Conservation (phyloP, 345 rosid genomes). For the Eucalyptus urophylla region DNA sequence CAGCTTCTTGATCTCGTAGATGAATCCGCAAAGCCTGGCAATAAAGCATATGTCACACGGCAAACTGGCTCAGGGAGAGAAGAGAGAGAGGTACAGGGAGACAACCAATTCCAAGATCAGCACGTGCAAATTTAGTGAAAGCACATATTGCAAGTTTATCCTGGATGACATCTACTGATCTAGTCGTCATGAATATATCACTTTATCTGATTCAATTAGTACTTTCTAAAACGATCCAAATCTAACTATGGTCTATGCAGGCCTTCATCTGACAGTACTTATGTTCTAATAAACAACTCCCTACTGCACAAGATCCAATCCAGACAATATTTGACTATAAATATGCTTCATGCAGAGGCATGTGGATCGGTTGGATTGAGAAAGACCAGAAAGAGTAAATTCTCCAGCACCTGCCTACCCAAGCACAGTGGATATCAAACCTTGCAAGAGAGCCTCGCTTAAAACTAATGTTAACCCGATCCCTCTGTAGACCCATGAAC, state of each 20-base stretch:
- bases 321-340: neutral
- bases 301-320: neutral
- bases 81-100: neutral
- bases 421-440: neutral
- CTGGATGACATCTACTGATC: neutral
- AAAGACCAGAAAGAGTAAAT: neutral
- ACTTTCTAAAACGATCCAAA: neutral
- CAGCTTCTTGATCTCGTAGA: constrained; percentile 29
- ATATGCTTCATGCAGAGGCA: neutral
- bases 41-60: neutral
- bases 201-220: neutral
- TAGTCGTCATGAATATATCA: neutral
- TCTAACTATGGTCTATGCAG: neutral
- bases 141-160: neutral
- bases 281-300: neutral
- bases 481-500: neutral
- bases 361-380: neutral
- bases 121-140: neutral
- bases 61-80: neutral
- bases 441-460: neutral
- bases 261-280: neutral
- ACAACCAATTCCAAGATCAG: neutral
- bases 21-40: constrained; percentile 47
- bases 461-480: neutral
- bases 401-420: neutral